phyloP scores from a whole-genome alignment of 2,329 filamentous ascomycete genomes.

The Colletotrichum acutatum region DNA sequence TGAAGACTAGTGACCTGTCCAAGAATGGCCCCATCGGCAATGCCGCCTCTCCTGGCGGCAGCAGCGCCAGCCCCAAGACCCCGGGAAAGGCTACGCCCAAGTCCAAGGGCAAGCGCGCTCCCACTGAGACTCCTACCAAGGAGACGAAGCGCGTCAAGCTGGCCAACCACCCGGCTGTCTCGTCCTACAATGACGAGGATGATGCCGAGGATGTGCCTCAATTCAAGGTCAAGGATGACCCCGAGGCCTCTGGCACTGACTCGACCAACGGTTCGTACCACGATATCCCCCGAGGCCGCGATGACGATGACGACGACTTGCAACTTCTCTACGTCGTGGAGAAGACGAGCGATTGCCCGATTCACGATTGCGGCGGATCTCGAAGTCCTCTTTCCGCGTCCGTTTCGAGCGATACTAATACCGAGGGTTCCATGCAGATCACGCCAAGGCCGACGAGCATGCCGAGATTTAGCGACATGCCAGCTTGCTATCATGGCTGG shows the following conservation, averaged over 20 bases:
- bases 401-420: slow-evolving; percentile 33
- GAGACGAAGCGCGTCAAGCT: slow-evolving; percentile 30
- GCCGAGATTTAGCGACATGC: slow-evolving; percentile 11
- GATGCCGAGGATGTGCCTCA: slow-evolving; percentile 1
- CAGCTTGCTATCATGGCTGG: slow-evolving; percentile 19
- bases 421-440: slow-evolving; percentile 28
- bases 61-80: slow-evolving; percentile 34
- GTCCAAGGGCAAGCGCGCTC: slow-evolving; percentile 34
- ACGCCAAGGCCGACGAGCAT: slow-evolving; percentile 2
- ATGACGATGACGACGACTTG: slow-evolving; percentile 33
- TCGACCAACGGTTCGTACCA: slow-evolving; percentile 24
- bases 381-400: slow-evolving; percentile 13
- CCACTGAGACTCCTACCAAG: slow-evolving; percentile 7
- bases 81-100: slow-evolving; percentile 39
- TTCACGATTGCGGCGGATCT: slow-evolving; percentile 24
- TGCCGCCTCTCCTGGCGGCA: slow-evolving; percentile 24
- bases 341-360: slow-evolving; percentile 26
- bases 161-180: slow-evolving; percentile 23
- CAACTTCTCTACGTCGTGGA: slow-evolving; percentile 34
- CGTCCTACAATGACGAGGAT: slow-evolving; percentile 23
- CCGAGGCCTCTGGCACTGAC: background rate
- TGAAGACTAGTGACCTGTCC: slow-evolving; percentile 43
- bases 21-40: slow-evolving; percentile 32
- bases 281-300: slow-evolving; percentile 17
- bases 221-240: slow-evolving; percentile 23